phyloP scores from a whole-genome alignment of 2,329 filamentous ascomycete species.

The Aphanocladium album region DNA sequence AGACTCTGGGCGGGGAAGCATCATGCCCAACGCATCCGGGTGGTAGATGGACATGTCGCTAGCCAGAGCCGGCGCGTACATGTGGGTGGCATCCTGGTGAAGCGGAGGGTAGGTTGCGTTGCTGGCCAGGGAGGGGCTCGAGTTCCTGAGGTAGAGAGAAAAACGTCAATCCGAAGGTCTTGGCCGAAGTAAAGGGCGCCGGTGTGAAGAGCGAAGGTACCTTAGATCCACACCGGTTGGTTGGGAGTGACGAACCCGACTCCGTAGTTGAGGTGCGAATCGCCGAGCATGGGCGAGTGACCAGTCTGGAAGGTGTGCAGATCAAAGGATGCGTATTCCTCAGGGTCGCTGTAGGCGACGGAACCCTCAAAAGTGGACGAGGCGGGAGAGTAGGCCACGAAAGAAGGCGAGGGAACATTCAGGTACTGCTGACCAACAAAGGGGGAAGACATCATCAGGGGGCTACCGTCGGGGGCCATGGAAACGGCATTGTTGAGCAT shows the following conservation, averaged over 20 bases:
- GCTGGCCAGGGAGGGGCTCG: conserved; percentile 28
- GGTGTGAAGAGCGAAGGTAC: conserved; percentile 34
- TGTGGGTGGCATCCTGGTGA: conserved; percentile 33
- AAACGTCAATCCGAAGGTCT: conserved; percentile 50
- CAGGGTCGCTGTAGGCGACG: conserved; percentile 57
- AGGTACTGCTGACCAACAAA: conserved; percentile 54
- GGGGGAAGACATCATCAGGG: conserved; percentile 52
- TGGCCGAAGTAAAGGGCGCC: conserved; percentile 33
- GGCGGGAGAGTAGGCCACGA: conserved; percentile 55
- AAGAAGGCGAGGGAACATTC: conserved; percentile 58
- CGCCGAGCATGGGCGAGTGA: conserved; percentile 43
- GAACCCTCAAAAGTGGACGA: conserved; percentile 61
- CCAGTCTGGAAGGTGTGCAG: conserved; percentile 38
- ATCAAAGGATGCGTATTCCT: conserved; percentile 50
- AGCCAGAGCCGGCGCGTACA: conserved; percentile 32
- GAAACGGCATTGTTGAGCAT: conserved; percentile 46
- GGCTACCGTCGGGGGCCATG: conserved; percentile 47
- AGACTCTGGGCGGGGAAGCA: conserved; percentile 43
- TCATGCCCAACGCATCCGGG: conserved; percentile 35
- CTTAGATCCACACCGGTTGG: conserved; percentile 56
- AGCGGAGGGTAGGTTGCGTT: conserved; percentile 40
- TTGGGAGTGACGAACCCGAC: conserved; percentile 59
- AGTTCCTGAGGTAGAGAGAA: conserved; percentile 41
- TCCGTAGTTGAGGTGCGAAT: conserved; percentile 37
- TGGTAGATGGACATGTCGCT: conserved; percentile 33